phyloP scores from a whole-genome alignment of 169 alveolate species.

The Blepharisma undulans region DNA sequence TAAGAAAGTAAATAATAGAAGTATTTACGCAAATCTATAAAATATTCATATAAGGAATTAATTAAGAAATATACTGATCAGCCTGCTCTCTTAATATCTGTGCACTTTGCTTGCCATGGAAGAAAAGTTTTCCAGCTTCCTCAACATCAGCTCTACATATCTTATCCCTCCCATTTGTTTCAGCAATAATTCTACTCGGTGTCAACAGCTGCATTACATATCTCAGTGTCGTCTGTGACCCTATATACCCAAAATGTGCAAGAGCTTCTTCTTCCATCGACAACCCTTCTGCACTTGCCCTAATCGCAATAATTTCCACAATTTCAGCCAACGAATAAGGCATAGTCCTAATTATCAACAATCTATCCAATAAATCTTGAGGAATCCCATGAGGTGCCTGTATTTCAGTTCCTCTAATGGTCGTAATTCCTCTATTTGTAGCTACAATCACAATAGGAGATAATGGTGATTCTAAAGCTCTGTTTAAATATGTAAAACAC shows the following conservation, averaged over 20 bases:
- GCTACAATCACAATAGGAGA: slow-evolving; percentile 99
- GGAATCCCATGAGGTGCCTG: slow-evolving; percentile 99
- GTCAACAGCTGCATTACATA: slow-evolving; percentile 94
- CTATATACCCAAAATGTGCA: slow-evolving; percentile 95
- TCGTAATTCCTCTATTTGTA: slow-evolving; percentile 97
- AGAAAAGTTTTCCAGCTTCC: slow-evolving; percentile 94
- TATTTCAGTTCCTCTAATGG: slow-evolving; percentile 98
- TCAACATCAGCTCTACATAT: slow-evolving; percentile 91
- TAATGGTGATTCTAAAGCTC: slow-evolving; percentile 97
- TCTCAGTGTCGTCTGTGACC: slow-evolving; percentile 93
- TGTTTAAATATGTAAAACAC: slow-evolving; percentile 97
- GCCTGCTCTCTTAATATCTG: slow-evolving; percentile 93
- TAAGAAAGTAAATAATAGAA: no score
- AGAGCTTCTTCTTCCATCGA: slow-evolving; percentile 95
- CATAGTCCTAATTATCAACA: slow-evolving; percentile 96
- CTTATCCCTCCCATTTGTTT: slow-evolving; percentile 90
- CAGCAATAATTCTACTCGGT: slow-evolving; percentile 96
- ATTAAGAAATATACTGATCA: slow-evolving; percentile 80
- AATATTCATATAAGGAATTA: no score
- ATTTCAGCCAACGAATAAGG: slow-evolving; percentile 95
- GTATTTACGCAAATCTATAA: no score
- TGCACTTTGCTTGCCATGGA: slow-evolving; percentile 97
- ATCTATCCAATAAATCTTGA: slow-evolving; percentile 98
- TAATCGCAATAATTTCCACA: slow-evolving; percentile 93
- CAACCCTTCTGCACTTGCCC: slow-evolving; percentile 96